Evolutionary conservation across 1,284 basidiomycete genomes (phyloP), one percentile per base, ranked within the genome.

Genomic region (Ustilago nuda): DNA sequence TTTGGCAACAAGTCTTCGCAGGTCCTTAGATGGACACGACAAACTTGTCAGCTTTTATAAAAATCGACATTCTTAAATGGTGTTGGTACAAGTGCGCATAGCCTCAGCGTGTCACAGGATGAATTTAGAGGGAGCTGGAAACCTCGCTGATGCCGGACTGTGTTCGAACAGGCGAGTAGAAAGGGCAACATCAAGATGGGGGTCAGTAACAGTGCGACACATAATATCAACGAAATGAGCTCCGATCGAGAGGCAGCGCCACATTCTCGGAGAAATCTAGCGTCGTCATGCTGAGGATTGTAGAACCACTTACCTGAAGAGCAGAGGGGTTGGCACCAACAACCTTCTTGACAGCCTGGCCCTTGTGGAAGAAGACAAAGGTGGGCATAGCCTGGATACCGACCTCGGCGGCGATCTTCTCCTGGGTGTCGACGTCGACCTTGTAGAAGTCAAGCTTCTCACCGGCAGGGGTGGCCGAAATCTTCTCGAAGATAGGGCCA

Each of bases 321-420:
- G 88, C 88, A 68, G 84, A 84, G 17, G 89, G 89, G 64, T 87
- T 88, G 46, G 92, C 92, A 70, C 92, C 92, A 56, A 91, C 89
- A 62, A 91, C 82, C 36, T 90, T 89, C 53, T 88, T 89, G 69
- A 91, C 84, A 86, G 90, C 89, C 80, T 90, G 78, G 52, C 92
- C 92, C 73, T 90, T 88, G 88, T 92, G 89, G 89, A 91, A 93
- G 39, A 90, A 88, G 63, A 90, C 87, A 88, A 93, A 94, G 3
- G 92, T 93, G 17, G 93, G 93, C 90, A 94, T 92, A 87, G 92
- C 91, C 81, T 90, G 89, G 87, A 97, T 90, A 59, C 90, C 90
- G 65, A 92, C 90, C 86, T 92, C 92, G 82, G 90, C 86, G 8
- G 89, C 87, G 73, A 90, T 87, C 72, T 89, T 86, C 52, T 72